phyloP scores from a whole-genome alignment of 495 filamentous ascomycete genomes.

The Penicillium bovifimosum region DNA sequence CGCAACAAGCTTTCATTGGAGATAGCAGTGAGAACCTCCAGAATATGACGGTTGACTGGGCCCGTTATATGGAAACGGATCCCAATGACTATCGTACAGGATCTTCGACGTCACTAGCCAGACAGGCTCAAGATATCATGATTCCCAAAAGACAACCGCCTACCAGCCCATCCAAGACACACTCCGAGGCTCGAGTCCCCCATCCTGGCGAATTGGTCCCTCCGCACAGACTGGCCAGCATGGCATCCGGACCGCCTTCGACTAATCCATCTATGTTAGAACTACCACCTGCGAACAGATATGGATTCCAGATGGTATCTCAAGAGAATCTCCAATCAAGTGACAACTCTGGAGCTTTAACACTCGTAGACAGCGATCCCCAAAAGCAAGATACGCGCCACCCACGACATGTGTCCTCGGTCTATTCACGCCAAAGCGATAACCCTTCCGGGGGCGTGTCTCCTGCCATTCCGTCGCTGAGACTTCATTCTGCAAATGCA shows the following conservation, averaged over 20 bases:
- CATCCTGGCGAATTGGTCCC: conserved; percentile 35
- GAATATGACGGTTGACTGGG: conserved; percentile 11
- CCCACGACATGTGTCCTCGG: conserved; percentile 21
- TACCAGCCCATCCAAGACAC: conserved; percentile 4
- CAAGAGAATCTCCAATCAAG: conserved; percentile 9
- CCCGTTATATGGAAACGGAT: conserved; percentile 9
- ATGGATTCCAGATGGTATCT: conserved; percentile 13
- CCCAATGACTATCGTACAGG: conserved; percentile 3
- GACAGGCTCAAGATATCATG: conserved; percentile 15
- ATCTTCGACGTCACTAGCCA: conserved; percentile 22
- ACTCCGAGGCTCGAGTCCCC: conserved; percentile 19
- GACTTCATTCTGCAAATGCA: not conserved
- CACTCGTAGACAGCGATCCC: conserved; percentile 3
- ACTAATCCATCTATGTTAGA: conserved; percentile 20
- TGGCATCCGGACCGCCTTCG: conserved; percentile 22
- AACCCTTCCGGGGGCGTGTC: conserved; percentile 10
- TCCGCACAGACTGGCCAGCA: conserved; percentile 24
- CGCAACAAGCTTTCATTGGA: not conserved
- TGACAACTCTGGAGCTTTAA: conserved; percentile 3
- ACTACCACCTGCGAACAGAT: conserved; percentile 11
- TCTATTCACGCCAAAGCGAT: conserved; percentile 27
- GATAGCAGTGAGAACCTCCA: conserved; percentile 7
- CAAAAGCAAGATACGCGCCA: conserved; percentile 4
- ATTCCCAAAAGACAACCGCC: conserved; percentile 26
- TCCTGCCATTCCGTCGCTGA: not conserved